These are phyloP conservation scores for Leishmania braziliensis DNA, from an alignment of 208 protist genomes.

Conservation along the genomic window DNA sequence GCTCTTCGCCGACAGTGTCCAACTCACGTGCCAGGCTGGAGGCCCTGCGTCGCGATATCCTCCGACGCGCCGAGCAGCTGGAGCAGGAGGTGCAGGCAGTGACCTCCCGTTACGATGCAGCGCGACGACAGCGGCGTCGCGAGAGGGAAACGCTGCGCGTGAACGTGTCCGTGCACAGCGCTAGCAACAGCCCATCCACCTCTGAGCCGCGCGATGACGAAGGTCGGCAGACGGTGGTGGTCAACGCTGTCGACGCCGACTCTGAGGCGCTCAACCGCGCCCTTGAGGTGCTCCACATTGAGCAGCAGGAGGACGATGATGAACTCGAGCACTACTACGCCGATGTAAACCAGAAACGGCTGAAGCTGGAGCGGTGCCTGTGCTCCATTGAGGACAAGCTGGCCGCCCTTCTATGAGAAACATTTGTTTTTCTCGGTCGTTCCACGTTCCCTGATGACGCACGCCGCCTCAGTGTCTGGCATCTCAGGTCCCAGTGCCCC, in stretches of 20 bases:
- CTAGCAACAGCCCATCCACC: conserved; percentile 4
- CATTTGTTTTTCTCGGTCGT: background rate
- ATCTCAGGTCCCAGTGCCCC: background rate
- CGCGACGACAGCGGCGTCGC: conserved; percentile 26
- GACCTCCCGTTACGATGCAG: conserved; percentile 24
- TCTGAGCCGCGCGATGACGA: conserved; percentile 10
- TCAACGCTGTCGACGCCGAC: background rate
- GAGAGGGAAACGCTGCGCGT: conserved; percentile 26
- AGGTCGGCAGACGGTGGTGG: background rate
- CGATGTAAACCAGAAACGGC: conserved; percentile 28
- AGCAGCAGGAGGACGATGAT: conserved; percentile 31
- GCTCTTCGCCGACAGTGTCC: background rate
- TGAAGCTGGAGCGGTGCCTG: conserved; percentile 21
- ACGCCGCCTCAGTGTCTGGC: background rate
- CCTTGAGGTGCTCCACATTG: conserved; percentile 30
- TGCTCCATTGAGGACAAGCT: conserved; percentile 26
- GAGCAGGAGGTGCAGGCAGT: conserved; percentile 27
- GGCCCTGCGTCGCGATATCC: conserved; percentile 21
- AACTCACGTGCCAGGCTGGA: conserved; percentile 20
- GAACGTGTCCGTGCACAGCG: conserved; percentile 18
- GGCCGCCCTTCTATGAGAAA: conserved; percentile 1
- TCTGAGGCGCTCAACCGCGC: conserved; percentile 15
- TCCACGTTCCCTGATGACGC: background rate
- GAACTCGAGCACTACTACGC: conserved; percentile 25
- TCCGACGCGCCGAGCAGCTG: conserved; percentile 15